These are phyloP conservation scores for Candida tropicalis DNA, from an alignment of 1,139 yeast genomes.

Conservation along the genomic window DNA sequence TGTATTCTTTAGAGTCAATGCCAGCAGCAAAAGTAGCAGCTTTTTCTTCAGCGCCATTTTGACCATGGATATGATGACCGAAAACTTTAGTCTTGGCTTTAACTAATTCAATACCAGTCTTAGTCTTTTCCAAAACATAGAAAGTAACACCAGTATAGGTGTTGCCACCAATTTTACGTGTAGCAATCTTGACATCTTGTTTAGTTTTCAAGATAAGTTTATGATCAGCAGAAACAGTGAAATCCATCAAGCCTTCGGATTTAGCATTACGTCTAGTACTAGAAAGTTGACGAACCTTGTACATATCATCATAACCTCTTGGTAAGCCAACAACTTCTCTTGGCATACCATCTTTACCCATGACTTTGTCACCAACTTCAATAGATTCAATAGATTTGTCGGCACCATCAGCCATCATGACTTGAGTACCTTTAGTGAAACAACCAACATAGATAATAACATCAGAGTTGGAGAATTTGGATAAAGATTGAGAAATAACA, in stretches of 20 bases:
- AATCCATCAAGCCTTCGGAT: slow-evolving; percentile 23
- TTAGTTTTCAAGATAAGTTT: slow-evolving; percentile 30
- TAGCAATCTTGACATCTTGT: slow-evolving; percentile 20
- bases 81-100: slow-evolving; percentile 19
- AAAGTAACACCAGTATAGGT: slow-evolving; percentile 22
- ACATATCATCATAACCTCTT: slow-evolving; percentile 43
- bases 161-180: slow-evolving; percentile 15
- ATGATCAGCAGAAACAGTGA: slow-evolving; percentile 36
- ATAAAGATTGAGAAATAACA: slow-evolving; percentile 95
- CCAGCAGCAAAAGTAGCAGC: slow-evolving; percentile 22
- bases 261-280: slow-evolving; percentile 10
- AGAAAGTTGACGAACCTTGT: slow-evolving; percentile 30
- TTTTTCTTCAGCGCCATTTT: slow-evolving; percentile 17
- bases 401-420: slow-evolving; percentile 44
- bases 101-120: slow-evolving; percentile 15
- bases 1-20: slow-evolving; percentile 15
- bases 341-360: slow-evolving; percentile 46
- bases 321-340: slow-evolving; percentile 44
- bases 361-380: slow-evolving; percentile 37
- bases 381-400: slow-evolving; percentile 34
- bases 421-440: slow-evolving; percentile 39
- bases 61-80: slow-evolving; percentile 17
- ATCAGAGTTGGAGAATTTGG: slow-evolving; percentile 96
- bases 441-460: slow-evolving; percentile 92
- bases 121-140: slow-evolving; percentile 17